Conservation (phyloP, 2,329 filamentous ascomycete genomes). For the Xylariaceae sp. region DNA sequence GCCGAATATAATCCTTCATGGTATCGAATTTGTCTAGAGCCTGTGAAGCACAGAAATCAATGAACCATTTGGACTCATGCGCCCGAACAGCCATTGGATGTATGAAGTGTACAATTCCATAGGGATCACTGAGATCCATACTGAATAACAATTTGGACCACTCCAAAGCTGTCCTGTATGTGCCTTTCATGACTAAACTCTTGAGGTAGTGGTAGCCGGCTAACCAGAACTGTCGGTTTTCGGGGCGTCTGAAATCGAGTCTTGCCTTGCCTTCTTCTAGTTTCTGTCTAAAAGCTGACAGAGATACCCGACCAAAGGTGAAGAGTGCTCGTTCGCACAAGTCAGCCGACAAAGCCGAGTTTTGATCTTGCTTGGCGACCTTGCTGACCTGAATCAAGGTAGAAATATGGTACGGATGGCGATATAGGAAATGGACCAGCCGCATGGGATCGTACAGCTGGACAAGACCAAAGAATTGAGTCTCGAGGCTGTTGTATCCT, state of each 20-base stretch:
- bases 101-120: conserved; percentile 74
- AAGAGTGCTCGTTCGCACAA: conserved; percentile 89
- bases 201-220: conserved; percentile 84
- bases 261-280: conserved; percentile 75
- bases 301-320: conserved; percentile 82
- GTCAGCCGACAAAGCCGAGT: conserved; percentile 80
- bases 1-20: conserved; percentile 61
- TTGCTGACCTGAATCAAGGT: conserved; percentile 91
- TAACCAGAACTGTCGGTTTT: conserved; percentile 91
- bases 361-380: conserved; percentile 86
- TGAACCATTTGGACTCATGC: conserved; percentile 69
- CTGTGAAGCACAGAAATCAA: conserved; percentile 59
- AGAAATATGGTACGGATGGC: conserved; percentile 85
- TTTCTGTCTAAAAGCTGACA: conserved; percentile 74
- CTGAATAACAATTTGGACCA: conserved; percentile 84
- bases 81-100: conserved; percentile 83
- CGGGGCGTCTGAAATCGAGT: conserved; percentile 73
- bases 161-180: conserved; percentile 87
- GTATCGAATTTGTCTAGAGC: conserved; percentile 37
- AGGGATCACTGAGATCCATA: conserved; percentile 74
- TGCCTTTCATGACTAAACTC: conserved; percentile 84
- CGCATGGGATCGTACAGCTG: conserved; percentile 78
- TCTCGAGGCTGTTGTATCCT: conserved; percentile 70
- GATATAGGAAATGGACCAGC: conserved; percentile 70
- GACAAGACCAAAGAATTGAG: conserved; percentile 74